These are phyloP conservation scores for Quercus phellos DNA, from an alignment of 331 rosid species.

Conservation along the genomic window DNA sequence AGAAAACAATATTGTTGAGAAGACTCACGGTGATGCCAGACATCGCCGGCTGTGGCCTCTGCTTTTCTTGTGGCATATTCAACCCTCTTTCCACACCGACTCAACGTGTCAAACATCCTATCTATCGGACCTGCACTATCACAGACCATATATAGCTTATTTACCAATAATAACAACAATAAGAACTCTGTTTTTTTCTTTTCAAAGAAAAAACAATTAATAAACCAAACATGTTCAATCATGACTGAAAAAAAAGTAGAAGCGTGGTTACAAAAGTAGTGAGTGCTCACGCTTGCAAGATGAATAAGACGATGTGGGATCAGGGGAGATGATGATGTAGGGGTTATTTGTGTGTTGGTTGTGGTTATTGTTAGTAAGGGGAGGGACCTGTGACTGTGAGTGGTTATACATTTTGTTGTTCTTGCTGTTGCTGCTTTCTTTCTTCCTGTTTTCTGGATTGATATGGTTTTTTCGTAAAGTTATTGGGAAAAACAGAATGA, in stretches of 20 bases:
- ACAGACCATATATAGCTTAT: neutral
- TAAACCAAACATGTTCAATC: neutral
- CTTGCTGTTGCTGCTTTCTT: neutral
- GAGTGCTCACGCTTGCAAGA: conserved; percentile 37
- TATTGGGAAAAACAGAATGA: neutral
- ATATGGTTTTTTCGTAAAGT: neutral
- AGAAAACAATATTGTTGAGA: neutral
- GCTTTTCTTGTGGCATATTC: conserved; percentile 55
- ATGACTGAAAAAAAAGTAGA: neutral
- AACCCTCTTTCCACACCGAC: conserved; percentile 46
- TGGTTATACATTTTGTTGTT: conserved; percentile 1
- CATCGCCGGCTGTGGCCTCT: conserved; percentile 42
- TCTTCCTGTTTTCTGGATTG: neutral
- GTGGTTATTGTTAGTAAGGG: neutral
- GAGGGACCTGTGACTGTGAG: conserved; percentile 16
- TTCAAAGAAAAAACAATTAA: conserved; percentile 1
- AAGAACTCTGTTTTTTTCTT: neutral
- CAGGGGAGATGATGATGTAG: conserved; percentile 33
- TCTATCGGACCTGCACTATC: conserved; percentile 35
- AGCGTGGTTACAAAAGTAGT: neutral
- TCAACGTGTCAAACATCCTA: conserved; percentile 28
- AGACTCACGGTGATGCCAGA: conserved; percentile 71
- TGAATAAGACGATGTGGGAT: conserved; percentile 26
- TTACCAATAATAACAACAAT: neutral
- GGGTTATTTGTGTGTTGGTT: conserved; percentile 27